Evolutionary conservation across 352 stramenopile species (phyloP), one percentile per base, ranked within the genome.

Genomic region (Blastocystis sp.): DNA sequence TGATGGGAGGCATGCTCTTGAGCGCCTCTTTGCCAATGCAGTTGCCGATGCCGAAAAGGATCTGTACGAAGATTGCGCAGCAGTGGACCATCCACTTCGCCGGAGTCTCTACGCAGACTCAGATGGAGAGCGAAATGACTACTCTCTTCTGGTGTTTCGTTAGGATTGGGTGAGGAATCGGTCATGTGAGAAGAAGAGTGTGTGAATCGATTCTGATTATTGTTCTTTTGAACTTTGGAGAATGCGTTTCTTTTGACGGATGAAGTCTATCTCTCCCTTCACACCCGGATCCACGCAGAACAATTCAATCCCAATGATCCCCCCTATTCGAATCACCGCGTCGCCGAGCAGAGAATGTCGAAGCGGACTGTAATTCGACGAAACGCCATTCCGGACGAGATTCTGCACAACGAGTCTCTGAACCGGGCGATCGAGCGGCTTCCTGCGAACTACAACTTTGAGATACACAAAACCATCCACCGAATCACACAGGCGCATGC

Each of bases 381-480:
- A 29, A 90, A 91, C 33, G 88, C 78, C 29, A 90, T 97, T 88
- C 95, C 95, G 3, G 94, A 96, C 19, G 92, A 95, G n/a, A 97
- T 98, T 74, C 91, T 93, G 76, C 95, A 95, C 62, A 93, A 98
- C 88, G 91, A 92, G 0, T 93, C 94, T 90, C 92, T 98, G 37
- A 94, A 95, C 41, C 94, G 95, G 59, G 95, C 95, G 26, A 98
- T 98, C 39, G 79, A 74, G 16, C 88, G 95, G 91, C 93, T 99
- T 26, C 97, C 97, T 21, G 93, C 93, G 89, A 98, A 98, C 91
- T 99, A 99, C 92, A 98, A 98, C 89, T 99, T 99, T 93, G 94
- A 98, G 92, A 95, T 99, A 85, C 93, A 93, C 89, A 99, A 99
- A 93, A 98, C 96, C 0, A 94, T 99, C 51, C 98, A 96, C 94